These are phyloP conservation scores for Xylariaceae sp. DNA, from an alignment of 2,329 filamentous ascomycete species.

Conservation along the genomic window DNA sequence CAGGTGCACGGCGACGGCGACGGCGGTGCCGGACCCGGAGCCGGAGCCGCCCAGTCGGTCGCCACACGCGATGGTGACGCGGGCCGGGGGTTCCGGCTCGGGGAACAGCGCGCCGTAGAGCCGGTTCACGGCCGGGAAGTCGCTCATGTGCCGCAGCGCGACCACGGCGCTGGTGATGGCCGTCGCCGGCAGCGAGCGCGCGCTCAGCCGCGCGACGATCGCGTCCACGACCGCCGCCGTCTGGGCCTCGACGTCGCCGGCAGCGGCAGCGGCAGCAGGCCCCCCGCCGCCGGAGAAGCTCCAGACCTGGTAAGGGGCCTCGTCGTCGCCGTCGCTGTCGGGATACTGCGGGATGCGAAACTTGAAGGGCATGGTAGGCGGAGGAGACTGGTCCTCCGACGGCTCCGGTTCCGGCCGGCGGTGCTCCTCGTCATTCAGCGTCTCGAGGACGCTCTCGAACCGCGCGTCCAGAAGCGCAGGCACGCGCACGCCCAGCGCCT, in stretches of 20 bases:
- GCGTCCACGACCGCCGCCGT: conserved; percentile 39
- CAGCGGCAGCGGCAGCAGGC: conserved; percentile 17
- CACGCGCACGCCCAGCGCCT: conserved; percentile 34
- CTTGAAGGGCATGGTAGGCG: no score
- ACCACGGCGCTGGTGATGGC: conserved; percentile 53
- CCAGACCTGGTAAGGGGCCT: conserved; percentile 25
- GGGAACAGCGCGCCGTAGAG: conserved; percentile 70
- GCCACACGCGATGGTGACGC: conserved; percentile 77
- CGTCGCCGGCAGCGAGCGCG: conserved; percentile 26
- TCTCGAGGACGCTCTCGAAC: conserved; percentile 40
- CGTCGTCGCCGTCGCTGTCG: neutral
- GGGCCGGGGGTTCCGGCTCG: conserved; percentile 72
- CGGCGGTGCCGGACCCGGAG: no score
- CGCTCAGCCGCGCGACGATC: conserved; percentile 33
- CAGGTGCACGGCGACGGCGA: conserved; percentile 52
- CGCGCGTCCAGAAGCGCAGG: conserved; percentile 60
- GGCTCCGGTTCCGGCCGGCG: no score
- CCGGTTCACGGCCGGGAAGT: conserved; percentile 69
- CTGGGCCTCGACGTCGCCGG: conserved; percentile 35
- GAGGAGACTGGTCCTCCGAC: no score
- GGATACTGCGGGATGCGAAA: neutral
- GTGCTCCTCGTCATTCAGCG: conserved; percentile 13
- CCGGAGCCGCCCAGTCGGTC: conserved; percentile 48
- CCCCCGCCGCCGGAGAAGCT: conserved; percentile 25
- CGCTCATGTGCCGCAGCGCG: conserved; percentile 68